Percentiles rank a stretch among this genome's conserved stretches.
Evolutionary conservation across 495 filamentous ascomycete species (phyloP).

Genomic region (Tuber calosporum): DNA sequence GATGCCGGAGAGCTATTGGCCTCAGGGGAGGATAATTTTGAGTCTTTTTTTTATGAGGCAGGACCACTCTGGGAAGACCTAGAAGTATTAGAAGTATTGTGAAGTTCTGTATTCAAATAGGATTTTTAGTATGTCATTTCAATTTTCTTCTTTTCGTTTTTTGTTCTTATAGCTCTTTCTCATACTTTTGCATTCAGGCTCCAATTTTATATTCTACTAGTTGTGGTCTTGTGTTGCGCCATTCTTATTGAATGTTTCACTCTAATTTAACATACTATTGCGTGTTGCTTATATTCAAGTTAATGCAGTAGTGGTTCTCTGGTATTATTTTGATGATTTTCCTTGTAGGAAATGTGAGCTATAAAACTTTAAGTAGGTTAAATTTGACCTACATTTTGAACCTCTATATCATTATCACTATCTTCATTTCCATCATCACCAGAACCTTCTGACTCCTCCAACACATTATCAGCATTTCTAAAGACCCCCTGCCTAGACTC

Average conservation of each 20-base stretch:
- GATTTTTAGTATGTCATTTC: no score
- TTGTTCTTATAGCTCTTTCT: not conserved
- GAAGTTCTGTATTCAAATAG: not conserved
- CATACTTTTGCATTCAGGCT: not conserved
- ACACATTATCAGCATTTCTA: no score
- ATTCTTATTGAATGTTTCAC: not conserved
- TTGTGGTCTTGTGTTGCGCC: not conserved
- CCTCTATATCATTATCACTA: no score
- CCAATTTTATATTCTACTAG: not conserved
- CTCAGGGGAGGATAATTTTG: not conserved
- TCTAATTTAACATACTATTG: not conserved
- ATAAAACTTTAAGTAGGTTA: no score
- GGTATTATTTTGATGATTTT: no score
- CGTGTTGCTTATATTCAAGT: not conserved
- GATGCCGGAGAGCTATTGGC: no score
- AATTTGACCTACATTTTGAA: no score
- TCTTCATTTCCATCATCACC: no score
- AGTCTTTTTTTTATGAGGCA: not conserved
- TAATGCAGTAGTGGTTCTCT: not conserved
- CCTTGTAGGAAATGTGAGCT: no score
- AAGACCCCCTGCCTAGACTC: no score
- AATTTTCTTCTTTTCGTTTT: not conserved
- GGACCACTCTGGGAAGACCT: not conserved
- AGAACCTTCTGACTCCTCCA: no score
- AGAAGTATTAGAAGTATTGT: not conserved